These are phyloP conservation scores for Tympanopsis confertula DNA, from an alignment of 2,329 filamentous ascomycete genomes.

Conservation along the genomic window DNA sequence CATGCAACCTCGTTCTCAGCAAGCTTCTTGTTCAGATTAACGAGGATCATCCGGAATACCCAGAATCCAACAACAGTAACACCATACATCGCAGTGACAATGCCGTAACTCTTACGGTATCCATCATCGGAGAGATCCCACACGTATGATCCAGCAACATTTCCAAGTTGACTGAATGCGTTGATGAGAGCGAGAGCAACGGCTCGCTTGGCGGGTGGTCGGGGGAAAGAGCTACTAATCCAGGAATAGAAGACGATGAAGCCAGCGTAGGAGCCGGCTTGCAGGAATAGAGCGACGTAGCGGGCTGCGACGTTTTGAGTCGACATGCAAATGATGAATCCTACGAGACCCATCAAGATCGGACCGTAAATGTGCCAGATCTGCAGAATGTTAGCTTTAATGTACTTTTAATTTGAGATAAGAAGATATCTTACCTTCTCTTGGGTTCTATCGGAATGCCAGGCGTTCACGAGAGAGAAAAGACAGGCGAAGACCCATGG, in stretches of 20 bases:
- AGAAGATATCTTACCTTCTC: conserved; percentile 28
- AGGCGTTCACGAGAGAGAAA: conserved; percentile 39
- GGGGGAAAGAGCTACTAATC: conserved; percentile 44
- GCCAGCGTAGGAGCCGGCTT: conserved; percentile 41
- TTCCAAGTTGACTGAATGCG: conserved; percentile 43
- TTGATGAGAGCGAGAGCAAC: conserved; percentile 51
- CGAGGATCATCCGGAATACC: conserved; percentile 32
- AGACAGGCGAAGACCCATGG: conserved; percentile 48
- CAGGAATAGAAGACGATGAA: conserved; percentile 47
- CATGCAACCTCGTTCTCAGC: conserved; percentile 25
- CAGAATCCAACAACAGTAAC: conserved; percentile 40
- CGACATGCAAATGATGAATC: conserved; percentile 48
- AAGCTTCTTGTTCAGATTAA: conserved; percentile 32
- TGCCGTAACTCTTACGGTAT: conserved; percentile 52
- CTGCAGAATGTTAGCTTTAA: conserved; percentile 12
- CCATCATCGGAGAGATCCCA: conserved; percentile 48
- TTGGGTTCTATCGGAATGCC: conserved; percentile 41
- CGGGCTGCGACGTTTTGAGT: conserved; percentile 42
- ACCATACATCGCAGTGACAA: conserved; percentile 54
- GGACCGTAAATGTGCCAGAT: conserved; percentile 47
- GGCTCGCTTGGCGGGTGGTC: conserved; percentile 47
- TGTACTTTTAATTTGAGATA: not conserved
- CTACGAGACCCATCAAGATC: conserved; percentile 37
- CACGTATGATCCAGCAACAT: conserved; percentile 50
- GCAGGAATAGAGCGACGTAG: conserved; percentile 48